Evolutionary conservation across 2,329 filamentous ascomycete species (phyloP).

Genomic region (Neofusicoccum parvum): DNA sequence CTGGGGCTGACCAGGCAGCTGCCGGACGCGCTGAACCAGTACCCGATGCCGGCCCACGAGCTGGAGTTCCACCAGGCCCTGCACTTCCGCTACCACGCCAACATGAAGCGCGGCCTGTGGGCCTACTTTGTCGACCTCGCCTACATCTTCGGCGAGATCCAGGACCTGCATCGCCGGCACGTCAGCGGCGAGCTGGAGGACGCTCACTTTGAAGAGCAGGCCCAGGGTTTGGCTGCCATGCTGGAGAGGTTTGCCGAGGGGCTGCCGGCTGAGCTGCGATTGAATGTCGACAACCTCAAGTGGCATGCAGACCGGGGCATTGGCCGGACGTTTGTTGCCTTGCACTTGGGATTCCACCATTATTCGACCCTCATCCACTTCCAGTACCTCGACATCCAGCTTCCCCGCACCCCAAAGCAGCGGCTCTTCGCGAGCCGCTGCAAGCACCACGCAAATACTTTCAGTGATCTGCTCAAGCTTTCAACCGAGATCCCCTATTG

Average conservation of each 20-base stretch:
- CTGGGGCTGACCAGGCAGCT: constrained; percentile 40
- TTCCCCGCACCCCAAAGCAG: constrained; percentile 24
- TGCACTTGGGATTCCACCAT: constrained; percentile 53
- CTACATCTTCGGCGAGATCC: constrained; percentile 44
- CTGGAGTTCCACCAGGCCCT: constrained; percentile 33
- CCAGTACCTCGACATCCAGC: constrained; percentile 45
- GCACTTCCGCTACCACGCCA: constrained; percentile 26
- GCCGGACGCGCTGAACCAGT: not conserved
- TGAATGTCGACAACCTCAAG: constrained; percentile 38
- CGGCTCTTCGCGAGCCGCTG: constrained; percentile 27
- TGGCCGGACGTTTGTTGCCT: constrained; percentile 47
- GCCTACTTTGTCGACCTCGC: constrained; percentile 45
- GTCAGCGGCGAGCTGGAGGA: constrained; percentile 26
- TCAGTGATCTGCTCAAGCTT: constrained; percentile 46
- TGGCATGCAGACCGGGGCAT: constrained; percentile 42
- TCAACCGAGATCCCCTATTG: constrained; percentile 41
- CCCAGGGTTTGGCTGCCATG: not conserved
- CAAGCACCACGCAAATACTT: constrained; percentile 37
- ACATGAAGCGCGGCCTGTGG: constrained; percentile 38
- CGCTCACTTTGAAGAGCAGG: constrained; percentile 12
- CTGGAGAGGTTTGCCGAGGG: constrained; percentile 11
- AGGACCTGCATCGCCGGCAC: constrained; percentile 41
- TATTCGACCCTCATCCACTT: constrained; percentile 53
- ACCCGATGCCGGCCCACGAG: constrained; percentile 43
- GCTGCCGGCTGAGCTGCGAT: not conserved